A percentile compares a stretch with the other conserved stretches of the same genome.
Evolutionary conservation across 768 basidiomycete species (phyloP).

Genomic region (Amanita exitialis): DNA sequence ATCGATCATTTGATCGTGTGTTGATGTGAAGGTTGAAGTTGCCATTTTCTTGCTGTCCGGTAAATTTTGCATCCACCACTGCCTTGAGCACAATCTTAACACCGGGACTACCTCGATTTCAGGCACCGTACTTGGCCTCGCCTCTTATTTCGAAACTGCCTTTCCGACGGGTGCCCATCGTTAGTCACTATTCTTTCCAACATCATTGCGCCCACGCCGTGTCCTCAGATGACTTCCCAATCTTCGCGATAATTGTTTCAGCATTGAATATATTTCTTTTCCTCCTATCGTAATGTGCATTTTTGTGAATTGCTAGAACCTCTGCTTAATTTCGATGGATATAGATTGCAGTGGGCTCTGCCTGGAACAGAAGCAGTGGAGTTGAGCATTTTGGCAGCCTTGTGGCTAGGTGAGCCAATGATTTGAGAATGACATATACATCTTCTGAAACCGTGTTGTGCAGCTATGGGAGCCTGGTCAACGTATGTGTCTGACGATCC

Average conservation of each 20-base stretch:
- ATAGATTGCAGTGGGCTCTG: conserved; percentile 60
- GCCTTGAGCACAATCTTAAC: neutral
- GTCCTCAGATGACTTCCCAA: conserved; percentile 52
- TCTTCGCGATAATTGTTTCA: conserved; percentile 58
- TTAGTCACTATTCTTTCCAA: conserved; percentile 21
- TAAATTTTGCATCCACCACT: conserved; percentile 8
- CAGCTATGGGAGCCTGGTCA: conserved; percentile 72
- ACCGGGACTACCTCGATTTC: neutral
- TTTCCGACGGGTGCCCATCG: conserved; percentile 61
- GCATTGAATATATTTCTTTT: conserved; percentile 57
- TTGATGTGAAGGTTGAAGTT: conserved; percentile 19
- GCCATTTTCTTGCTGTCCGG: conserved; percentile 35
- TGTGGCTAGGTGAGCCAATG: conserved; percentile 60
- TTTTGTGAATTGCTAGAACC: conserved; percentile 2
- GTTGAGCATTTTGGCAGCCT: conserved; percentile 42
- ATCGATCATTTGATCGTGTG: conserved; percentile 3
- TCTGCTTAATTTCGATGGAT: conserved; percentile 1
- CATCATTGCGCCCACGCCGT: neutral
- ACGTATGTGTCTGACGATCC: conserved; percentile 30
- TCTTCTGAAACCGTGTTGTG: conserved; percentile 4
- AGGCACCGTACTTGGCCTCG: conserved; percentile 56
- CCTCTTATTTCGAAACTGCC: conserved; percentile 53
- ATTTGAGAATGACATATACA: neutral
- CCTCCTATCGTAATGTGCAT: conserved; percentile 38
- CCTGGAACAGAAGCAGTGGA: conserved; percentile 50